Base-by-base conservation (phyloP, 2,329 filamentous ascomycete genomes). In the Claviceps monticola region DNA sequence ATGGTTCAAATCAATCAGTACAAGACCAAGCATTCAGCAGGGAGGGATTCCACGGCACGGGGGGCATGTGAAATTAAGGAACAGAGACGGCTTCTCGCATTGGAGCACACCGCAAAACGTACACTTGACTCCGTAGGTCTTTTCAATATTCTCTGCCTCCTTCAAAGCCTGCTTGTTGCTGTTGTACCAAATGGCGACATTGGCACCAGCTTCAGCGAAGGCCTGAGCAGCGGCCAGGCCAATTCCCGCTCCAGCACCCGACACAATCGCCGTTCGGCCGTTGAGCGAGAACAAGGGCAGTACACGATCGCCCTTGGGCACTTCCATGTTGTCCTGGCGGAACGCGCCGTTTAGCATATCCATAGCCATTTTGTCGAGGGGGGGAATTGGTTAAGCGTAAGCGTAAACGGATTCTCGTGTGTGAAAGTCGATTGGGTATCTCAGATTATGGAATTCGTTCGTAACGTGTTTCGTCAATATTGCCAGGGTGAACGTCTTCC, bases 181-280 rank as follows among this genome's bases (percentile, higher is more conserved):
- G 62, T 85, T 83, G 63, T 85, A 87, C 80, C 80, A 86, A 49
- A 86, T 78, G 29, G 81, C 83, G 21, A 87, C 80, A 57, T 86
- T 83, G 53, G 82, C 82, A 48, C 84, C 84, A 16, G 82, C 80
- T 62, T 88, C 84, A 16, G 83, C 83, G 36, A 82, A 72, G 1
- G 72, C 81, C 37, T 83, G 70, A 14, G 82, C 83, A 29, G 86
- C 74, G 5, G 74, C 74, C 26, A 84, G 69, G 43, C 84, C 84
- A 57, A 87, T 85, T 37, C 84, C 83, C 26, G 76, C 76, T 19
- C 74, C 81, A 13, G 80, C 80, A 42, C 84, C 84, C 1, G 81
- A 78, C 43, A 87, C 76, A 56, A 87, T 83, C 36, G 82, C 83
- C 2, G 83, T 86, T 59, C 79, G 78, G 44, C 82, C 82, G 61